phyloP scores from a whole-genome alignment of 2,329 filamentous ascomycete species.

The Fonsecaea pedrosoi region DNA sequence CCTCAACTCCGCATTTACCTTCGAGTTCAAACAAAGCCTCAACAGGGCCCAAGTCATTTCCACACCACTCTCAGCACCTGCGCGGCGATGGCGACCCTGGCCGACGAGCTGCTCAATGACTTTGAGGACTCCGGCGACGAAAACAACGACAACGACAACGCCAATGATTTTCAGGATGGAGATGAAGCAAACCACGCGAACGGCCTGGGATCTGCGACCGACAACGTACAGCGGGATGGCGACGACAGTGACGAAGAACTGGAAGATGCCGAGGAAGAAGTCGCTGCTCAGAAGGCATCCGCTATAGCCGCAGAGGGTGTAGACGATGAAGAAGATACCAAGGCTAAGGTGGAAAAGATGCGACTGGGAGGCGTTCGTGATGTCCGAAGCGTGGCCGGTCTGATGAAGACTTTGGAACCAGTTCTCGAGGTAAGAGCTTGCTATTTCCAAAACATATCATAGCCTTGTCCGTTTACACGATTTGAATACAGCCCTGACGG shows the following conservation, averaged over 20 bases:
- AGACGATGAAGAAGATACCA: constrained; percentile 70
- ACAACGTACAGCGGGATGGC: constrained; percentile 47
- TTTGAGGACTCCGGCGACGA: constrained; percentile 87
- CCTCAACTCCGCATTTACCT: not conserved
- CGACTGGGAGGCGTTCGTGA: constrained; percentile 75
- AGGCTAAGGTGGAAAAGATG: constrained; percentile 83
- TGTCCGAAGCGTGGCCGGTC: constrained; percentile 76
- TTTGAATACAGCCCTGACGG: constrained; percentile 67
- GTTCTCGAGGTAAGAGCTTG: constrained; percentile 76
- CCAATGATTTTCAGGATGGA: constrained; percentile 52
- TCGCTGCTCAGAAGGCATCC: constrained; percentile 55
- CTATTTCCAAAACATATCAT: constrained; percentile 39
- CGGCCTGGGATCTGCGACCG: constrained; percentile 42
- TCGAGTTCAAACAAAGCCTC: not conserved
- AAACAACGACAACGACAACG: constrained; percentile 64
- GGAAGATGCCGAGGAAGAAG: constrained; percentile 41
- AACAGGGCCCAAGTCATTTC: constrained; percentile 4
- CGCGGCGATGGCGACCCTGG: constrained; percentile 78
- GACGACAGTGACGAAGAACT: constrained; percentile 40
- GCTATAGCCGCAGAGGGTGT: constrained; percentile 61
- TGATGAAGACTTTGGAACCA: constrained; percentile 83
- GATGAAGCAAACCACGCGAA: constrained; percentile 42
- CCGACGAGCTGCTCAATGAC: constrained; percentile 90
- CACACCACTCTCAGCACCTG: not conserved
- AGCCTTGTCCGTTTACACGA: constrained; percentile 67